phyloP scores from a whole-genome alignment of 192 early-diverging fungal genomes.

The Coemansia sp. region DNA sequence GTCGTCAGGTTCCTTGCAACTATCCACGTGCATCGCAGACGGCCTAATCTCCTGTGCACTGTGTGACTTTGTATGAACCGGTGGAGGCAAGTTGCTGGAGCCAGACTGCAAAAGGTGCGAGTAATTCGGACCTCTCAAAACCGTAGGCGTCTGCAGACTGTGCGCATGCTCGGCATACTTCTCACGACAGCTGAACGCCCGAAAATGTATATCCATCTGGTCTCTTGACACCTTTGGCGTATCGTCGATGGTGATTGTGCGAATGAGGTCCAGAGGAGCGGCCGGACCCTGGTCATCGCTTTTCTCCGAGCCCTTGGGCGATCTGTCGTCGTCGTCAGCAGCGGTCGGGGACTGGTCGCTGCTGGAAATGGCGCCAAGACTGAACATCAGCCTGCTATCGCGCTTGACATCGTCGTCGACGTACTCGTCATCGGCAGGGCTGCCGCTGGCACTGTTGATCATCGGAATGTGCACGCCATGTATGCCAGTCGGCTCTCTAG shows the following conservation, averaged over 20 bases:
- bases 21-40: not conserved
- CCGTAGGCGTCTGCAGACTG: conserved; percentile 27
- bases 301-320: conserved; percentile 5
- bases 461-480: conserved; percentile 40
- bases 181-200: conserved; percentile 14
- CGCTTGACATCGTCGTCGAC: conserved; percentile 9
- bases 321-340: not conserved
- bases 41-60: conserved; percentile 32
- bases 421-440: conserved; percentile 2
- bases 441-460: conserved; percentile 17
- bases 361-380: not conserved
- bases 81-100: not conserved
- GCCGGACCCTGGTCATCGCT: conserved; percentile 11
- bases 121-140: conserved; percentile 26
- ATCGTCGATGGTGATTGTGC: conserved; percentile 55
- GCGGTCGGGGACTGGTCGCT: conserved; percentile 11
- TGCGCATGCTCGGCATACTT: conserved; percentile 42
- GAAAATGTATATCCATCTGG: conserved; percentile 55
- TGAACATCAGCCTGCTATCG: conserved; percentile 1
- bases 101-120: conserved; percentile 8
- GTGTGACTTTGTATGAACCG: conserved; percentile 10
- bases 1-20: not conserved
- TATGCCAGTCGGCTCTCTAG: conserved; percentile 37
- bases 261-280: conserved; percentile 26
- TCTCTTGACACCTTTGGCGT: conserved; percentile 37